A percentile compares a stretch with the other conserved stretches of the same genome.
Conservation (phyloP, 306 rosid species). For the Crotalaria pallida region DNA sequence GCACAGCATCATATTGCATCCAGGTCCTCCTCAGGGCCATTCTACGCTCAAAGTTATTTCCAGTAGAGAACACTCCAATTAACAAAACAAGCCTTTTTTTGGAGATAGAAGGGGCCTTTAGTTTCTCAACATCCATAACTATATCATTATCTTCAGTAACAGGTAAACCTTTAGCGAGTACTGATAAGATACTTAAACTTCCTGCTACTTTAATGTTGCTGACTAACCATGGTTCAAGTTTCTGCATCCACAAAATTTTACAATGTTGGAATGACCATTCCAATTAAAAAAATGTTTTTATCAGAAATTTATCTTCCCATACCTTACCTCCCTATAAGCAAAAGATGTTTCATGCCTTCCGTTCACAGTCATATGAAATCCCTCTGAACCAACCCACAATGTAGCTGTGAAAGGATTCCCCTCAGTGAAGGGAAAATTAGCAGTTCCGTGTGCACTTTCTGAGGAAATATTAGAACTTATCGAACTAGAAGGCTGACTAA, state of each 20-base stretch:
- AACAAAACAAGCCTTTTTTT: constrained; percentile 66
- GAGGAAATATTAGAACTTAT: constrained; percentile 48
- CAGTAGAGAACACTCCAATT: constrained; percentile 84
- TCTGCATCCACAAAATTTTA: constrained; percentile 50
- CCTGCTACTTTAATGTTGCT: constrained; percentile 59
- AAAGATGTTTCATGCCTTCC: constrained; percentile 97
- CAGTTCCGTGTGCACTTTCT: constrained; percentile 56
- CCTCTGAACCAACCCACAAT: constrained; percentile 83
- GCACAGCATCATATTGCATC: constrained; percentile 86
- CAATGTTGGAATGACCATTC: constrained; percentile 22
- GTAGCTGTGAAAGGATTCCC: constrained; percentile 86
- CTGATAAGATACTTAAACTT: constrained; percentile 60
- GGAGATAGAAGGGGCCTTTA: constrained; percentile 63
- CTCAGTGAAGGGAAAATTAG: constrained; percentile 77
- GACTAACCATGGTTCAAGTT: constrained; percentile 88
- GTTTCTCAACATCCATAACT: constrained; percentile 49
- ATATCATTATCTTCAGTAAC: constrained; percentile 76
- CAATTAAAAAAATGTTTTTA: neutral
- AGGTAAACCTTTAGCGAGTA: constrained; percentile 87
- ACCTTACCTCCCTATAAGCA: constrained; percentile 91
- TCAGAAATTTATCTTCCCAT: constrained; percentile 24
- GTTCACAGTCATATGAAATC: constrained; percentile 88
- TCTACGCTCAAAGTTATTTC: constrained; percentile 87
- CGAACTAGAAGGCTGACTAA: constrained; percentile 40
- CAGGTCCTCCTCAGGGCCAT: constrained; percentile 96